phyloP scores from a whole-genome alignment of 495 filamentous ascomycete species.

The Penicillium herquei region DNA sequence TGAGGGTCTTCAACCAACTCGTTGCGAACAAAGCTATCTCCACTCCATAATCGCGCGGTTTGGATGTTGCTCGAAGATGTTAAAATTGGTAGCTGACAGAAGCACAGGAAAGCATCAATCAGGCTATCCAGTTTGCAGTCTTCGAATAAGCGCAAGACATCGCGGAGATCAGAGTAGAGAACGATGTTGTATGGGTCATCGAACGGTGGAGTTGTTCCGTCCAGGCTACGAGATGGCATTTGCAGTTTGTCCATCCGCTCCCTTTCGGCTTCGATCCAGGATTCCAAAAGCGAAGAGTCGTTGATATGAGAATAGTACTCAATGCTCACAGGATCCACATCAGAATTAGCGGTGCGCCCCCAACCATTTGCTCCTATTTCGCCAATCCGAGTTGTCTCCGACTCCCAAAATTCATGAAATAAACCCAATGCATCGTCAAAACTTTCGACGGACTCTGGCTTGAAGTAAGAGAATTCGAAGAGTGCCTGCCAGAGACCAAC shows the following conservation, averaged over 20 bases:
- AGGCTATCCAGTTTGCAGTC: conserved; percentile 38
- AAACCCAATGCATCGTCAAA: conserved; percentile 27
- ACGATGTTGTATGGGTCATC: conserved; percentile 80
- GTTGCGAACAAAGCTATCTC: conserved; percentile 48
- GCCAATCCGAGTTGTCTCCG: conserved; percentile 76
- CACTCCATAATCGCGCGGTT: conserved; percentile 35
- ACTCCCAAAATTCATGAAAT: conserved; percentile 84
- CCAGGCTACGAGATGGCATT: conserved; percentile 63
- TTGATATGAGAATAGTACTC: conserved; percentile 20
- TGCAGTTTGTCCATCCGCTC: conserved; percentile 43
- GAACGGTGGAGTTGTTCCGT: conserved; percentile 54
- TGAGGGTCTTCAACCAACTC: conserved; percentile 32
- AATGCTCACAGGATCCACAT: not conserved
- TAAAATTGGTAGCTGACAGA: conserved; percentile 63
- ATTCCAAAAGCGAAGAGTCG: conserved; percentile 29
- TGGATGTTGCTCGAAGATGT: conserved; percentile 15
- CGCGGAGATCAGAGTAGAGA: conserved; percentile 72
- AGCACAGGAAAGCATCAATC: conserved; percentile 66
- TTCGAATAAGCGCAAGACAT: conserved; percentile 57
- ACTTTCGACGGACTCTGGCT: conserved; percentile 31
- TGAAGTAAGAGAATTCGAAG: conserved; percentile 70
- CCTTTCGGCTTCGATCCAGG: conserved; percentile 64
- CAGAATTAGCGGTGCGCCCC: conserved; percentile 31
- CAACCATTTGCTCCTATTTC: conserved; percentile 72
- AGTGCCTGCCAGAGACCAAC: conserved; percentile 80